A percentile compares a stretch with the other conserved stretches of the same genome.
phyloP scores from a whole-genome alignment of 805 yeast genomes.

The Priceomyces carsonii region DNA sequence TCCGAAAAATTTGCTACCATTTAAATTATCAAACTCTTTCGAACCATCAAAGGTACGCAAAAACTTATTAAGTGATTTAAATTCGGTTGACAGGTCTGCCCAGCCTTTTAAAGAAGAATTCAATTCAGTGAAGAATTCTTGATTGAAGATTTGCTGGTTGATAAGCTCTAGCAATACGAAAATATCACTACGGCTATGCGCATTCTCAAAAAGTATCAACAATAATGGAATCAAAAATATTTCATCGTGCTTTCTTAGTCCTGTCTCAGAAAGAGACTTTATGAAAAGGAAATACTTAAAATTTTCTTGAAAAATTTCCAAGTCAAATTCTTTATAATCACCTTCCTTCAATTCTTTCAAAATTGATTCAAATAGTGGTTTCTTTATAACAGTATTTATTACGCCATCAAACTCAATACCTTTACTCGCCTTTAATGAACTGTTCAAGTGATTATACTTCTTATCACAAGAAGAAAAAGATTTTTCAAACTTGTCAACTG shows the following conservation, averaged over 20 bases:
- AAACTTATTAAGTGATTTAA: slow-evolving; percentile 20
- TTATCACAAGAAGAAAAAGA: slow-evolving; percentile 19
- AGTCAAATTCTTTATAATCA: slow-evolving; percentile 7
- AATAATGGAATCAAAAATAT: slow-evolving; percentile 38
- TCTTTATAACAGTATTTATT: slow-evolving; percentile 21
- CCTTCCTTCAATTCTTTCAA: slow-evolving; percentile 16
- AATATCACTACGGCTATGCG: slow-evolving; percentile 23
- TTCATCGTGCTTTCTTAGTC: slow-evolving; percentile 41
- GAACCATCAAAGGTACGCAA: slow-evolving; percentile 22
- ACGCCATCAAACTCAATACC: slow-evolving; percentile 33
- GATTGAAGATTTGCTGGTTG: slow-evolving; percentile 30
- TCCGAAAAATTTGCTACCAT: slow-evolving; percentile 31
- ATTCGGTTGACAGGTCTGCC: slow-evolving; percentile 21
- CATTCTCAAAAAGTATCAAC: slow-evolving; percentile 27
- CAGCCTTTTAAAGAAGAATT: slow-evolving; percentile 29
- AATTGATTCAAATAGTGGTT: slow-evolving; percentile 32
- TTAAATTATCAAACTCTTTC: slow-evolving; percentile 35
- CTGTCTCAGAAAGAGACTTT: slow-evolving; percentile 37
- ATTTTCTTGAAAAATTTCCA: slow-evolving; percentile 19
- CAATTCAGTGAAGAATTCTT: slow-evolving; percentile 25
- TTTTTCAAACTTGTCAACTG: slow-evolving; percentile 16
- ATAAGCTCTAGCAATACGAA: slow-evolving; percentile 34
- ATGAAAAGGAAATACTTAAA: slow-evolving; percentile 35
- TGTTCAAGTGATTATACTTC: slow-evolving; percentile 26
- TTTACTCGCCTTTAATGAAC: slow-evolving; percentile 28